Evolutionary conservation across 1,284 basidiomycete species (phyloP).

Genomic region (Athelia sp.): DNA sequence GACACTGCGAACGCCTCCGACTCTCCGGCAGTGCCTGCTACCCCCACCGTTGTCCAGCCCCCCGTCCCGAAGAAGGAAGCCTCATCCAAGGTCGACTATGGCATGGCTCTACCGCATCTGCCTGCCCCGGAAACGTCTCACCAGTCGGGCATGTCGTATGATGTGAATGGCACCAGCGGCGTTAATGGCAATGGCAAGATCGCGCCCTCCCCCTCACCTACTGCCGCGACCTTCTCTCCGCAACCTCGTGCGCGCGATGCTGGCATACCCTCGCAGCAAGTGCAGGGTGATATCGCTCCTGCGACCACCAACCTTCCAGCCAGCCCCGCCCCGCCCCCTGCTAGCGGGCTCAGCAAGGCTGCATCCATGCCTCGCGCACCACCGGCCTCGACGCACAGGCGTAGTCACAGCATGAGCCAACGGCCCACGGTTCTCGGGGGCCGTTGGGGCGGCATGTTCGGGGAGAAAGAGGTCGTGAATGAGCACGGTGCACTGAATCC

Average conservation of each 20-base stretch:
- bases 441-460: constrained; percentile 39
- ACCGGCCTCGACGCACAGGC: constrained; percentile 60
- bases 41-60: constrained; percentile 14
- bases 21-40: constrained; percentile 13
- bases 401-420: constrained; percentile 76
- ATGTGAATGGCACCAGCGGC: constrained; percentile 37
- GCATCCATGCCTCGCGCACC: constrained; percentile 50
- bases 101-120: constrained; percentile 75
- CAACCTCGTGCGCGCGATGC: constrained; percentile 58
- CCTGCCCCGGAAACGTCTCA: constrained; percentile 78
- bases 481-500: constrained; percentile 35
- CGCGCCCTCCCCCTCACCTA: constrained; percentile 41
- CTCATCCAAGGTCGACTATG: constrained; percentile 60
- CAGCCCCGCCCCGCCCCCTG: constrained; percentile 8
- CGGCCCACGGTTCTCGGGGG: constrained; percentile 43
- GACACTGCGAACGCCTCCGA: constrained; percentile 7
- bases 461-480: constrained; percentile 31
- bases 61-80: constrained; percentile 6
- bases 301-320: constrained; percentile 17
- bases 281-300: constrained; percentile 11
- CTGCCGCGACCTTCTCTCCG: constrained; percentile 45
- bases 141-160: constrained; percentile 75
- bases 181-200: too few relatives aligned
- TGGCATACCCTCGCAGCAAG: not conserved
- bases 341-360: not conserved